Evolutionary conservation across 352 stramenopile genomes (phyloP).

Genomic region (Salisapilia sapeloensis): DNA sequence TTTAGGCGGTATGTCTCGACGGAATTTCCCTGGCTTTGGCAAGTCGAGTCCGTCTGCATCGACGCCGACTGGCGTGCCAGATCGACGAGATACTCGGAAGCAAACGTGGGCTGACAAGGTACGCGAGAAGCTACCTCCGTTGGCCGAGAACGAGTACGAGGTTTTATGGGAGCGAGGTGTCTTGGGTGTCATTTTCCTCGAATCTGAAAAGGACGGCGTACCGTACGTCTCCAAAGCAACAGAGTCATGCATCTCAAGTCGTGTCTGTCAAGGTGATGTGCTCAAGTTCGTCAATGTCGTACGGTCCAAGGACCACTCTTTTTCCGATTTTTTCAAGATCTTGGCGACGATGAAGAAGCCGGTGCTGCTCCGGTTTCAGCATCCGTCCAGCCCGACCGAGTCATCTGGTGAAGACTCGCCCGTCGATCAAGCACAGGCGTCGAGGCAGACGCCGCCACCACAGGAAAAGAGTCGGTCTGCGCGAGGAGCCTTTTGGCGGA

Average conservation of each 20-base stretch:
- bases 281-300: constrained; percentile 78
- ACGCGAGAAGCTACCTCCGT: constrained; percentile 50
- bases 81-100: too few species aligned
- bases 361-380: constrained; percentile 70
- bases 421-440: constrained; percentile 33
- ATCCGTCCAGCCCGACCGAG: constrained; percentile 19
- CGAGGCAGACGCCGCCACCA: constrained; percentile 21
- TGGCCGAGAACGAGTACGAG: constrained; percentile 74
- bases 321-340: constrained; percentile 83
- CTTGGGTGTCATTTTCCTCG: constrained; percentile 75
- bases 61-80: too few species aligned
- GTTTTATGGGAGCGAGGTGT: constrained; percentile 76
- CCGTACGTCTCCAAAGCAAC: constrained; percentile 77
- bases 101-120: constrained; percentile 65
- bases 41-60: too few species aligned
- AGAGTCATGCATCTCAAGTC: constrained; percentile 66
- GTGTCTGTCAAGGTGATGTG: constrained; percentile 50
- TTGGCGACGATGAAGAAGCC: constrained; percentile 82
- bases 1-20: too few species aligned
- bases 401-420: constrained; percentile 25
- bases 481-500: constrained; percentile 43
- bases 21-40: too few species aligned
- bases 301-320: constrained; percentile 74
- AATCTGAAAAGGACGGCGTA: constrained; percentile 73
- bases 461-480: constrained; percentile 11